Base-by-base conservation (phyloP, 306 rosid genomes). In the Vicia faba region DNA sequence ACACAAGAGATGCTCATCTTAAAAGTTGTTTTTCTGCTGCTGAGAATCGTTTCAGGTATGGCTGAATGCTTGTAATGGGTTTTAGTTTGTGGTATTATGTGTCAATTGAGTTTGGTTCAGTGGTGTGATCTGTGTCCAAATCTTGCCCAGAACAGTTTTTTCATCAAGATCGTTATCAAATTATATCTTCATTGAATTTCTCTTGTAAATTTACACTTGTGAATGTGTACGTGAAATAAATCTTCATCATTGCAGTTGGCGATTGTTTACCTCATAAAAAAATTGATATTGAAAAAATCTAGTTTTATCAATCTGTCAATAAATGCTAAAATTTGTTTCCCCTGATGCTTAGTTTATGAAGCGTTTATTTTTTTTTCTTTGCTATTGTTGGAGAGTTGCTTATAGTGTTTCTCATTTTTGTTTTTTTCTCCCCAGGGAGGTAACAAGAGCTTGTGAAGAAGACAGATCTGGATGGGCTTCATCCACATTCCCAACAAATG, bases 31-130 rank as follows among this genome's bases (percentile, higher is more conserved):
- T 15, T 12, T 53, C 75, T 78, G 72, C 74, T 65, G 87, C 96
- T 31, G 97, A 93, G 84, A 80, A 79, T 20, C 97, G 99, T 44
- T 84, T 82, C 86, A 93, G 99, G 99, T 93, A 86, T 73, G 73
- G 58, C 66, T 82, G 45, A 13, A 66, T 62, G 59, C 46, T 23
- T 10, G 18, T 10, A 59, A 23, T 66, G 11, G 3, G 36, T 71
- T 75, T 68, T 39, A 5, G 62, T 72, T 55, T n/a, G 16, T 58
- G 57, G 41, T 61, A 68, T 68, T 56, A 54, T 50, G 19, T 73
- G 54, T 65, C n/a, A 33, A 26, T 35, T 40, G 39, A n/a, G 70
- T 36, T 48, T 23, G 35, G 55, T 68, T 49, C 49, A 40, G 61
- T 40, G 40, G 56, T 23, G 11, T 43, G 31, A 63, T 12, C 35